Percentiles rank a stretch among this genome's conserved stretches.
These are phyloP conservation scores for Aureobasidium sp. DNA, from an alignment of 2,329 filamentous ascomycete genomes.

Conservation along the genomic window DNA sequence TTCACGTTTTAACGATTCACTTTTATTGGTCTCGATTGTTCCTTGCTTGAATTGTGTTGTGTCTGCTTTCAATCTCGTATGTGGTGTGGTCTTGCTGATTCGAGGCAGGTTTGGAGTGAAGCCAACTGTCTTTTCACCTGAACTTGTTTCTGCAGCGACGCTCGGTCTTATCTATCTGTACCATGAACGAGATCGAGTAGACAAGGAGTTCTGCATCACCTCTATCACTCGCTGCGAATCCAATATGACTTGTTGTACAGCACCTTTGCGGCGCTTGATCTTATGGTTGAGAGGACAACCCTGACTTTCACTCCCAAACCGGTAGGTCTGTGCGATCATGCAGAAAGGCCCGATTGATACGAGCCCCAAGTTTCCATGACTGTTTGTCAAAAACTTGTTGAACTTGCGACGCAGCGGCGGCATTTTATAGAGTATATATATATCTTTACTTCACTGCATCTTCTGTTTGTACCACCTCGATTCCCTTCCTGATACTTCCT, in stretches of 20 bases:
- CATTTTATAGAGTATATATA: too few relatives aligned
- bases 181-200: too few relatives aligned
- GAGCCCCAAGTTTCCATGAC: background rate
- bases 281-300: background rate
- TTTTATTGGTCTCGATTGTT: background rate
- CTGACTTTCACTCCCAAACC: background rate
- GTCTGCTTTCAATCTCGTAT: background rate
- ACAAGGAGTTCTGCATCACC: too few relatives aligned
- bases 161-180: too few relatives aligned
- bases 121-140: too few relatives aligned
- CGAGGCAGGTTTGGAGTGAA: too few relatives aligned
- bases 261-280: background rate
- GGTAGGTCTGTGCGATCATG: background rate
- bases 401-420: background rate
- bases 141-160: too few relatives aligned
- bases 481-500: background rate
- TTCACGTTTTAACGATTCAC: slow-evolving; percentile 4
- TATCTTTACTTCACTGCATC: background rate
- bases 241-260: background rate
- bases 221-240: too few relatives aligned
- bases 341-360: background rate
- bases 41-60: background rate
- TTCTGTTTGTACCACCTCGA: background rate
- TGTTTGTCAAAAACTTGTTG: background rate
- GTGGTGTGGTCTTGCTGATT: too few relatives aligned